These are phyloP conservation scores for Dichotomocladium elegans DNA, from an alignment of 371 early-diverging fungal genomes.

Conservation along the genomic window DNA sequence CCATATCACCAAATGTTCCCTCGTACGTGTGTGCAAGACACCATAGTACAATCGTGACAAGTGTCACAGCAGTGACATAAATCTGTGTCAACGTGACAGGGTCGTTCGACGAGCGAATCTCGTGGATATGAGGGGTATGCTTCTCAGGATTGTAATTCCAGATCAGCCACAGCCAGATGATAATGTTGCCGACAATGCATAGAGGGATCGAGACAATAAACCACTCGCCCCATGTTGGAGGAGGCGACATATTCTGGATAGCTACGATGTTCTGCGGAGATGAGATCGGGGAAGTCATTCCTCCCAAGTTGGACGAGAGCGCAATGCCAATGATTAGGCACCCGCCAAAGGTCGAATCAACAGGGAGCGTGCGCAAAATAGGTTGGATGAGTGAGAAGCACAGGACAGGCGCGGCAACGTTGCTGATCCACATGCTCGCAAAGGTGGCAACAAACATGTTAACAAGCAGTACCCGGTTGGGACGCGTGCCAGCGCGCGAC, in stretches of 20 bases:
- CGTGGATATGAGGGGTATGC: slow-evolving; percentile 52
- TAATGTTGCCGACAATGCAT: slow-evolving; percentile 59
- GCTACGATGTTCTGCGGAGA: slow-evolving; percentile 81
- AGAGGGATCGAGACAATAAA: slow-evolving; percentile 60
- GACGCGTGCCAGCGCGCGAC: slow-evolving; percentile 84
- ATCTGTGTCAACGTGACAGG: slow-evolving; percentile 59
- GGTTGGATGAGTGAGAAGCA: slow-evolving; percentile 93
- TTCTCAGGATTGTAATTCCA: slow-evolving; percentile 65
- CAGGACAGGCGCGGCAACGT: slow-evolving; percentile 96
- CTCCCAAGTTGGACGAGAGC: slow-evolving; percentile 79
- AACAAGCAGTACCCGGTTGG: slow-evolving; percentile 79
- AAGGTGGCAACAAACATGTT: slow-evolving; percentile 94
- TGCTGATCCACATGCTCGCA: slow-evolving; percentile 96
- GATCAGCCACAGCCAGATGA: slow-evolving; percentile 66
- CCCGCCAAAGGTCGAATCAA: slow-evolving; percentile 59
- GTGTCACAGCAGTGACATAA: slow-evolving; percentile 59
- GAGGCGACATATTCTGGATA: slow-evolving; percentile 70
- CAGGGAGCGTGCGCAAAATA: slow-evolving; percentile 71
- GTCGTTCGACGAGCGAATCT: slow-evolving; percentile 53
- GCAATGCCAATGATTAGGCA: slow-evolving; percentile 81
- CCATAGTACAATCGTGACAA: slow-evolving; percentile 76
- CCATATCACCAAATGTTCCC: slow-evolving; percentile 74
- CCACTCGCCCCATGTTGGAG: slow-evolving; percentile 71
- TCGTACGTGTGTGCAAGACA: slow-evolving; percentile 65
- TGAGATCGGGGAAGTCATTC: slow-evolving; percentile 85